phyloP scores from a whole-genome alignment of 129 eudicot genomes.

The Tagetes erecta region DNA sequence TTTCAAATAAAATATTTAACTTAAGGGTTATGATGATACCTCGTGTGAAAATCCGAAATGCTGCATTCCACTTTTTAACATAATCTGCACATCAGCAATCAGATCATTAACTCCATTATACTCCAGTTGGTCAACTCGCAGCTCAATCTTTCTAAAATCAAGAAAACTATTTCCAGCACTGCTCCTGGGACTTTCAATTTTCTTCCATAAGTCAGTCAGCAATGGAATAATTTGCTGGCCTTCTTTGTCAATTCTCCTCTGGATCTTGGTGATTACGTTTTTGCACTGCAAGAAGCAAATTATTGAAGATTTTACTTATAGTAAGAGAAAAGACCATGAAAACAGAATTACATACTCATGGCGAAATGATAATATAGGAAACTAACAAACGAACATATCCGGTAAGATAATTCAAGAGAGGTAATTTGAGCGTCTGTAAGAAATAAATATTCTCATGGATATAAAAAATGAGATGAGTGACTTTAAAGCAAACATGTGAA shows the following conservation, averaged over 20 bases:
- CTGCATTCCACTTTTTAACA: slow-evolving; percentile 76
- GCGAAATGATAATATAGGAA: background rate
- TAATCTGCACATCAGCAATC: slow-evolving; percentile 73
- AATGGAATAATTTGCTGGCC: slow-evolving; percentile 82
- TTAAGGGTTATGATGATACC: slow-evolving; percentile 46
- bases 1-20: background rate
- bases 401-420: background rate
- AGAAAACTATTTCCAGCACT: slow-evolving; percentile 49
- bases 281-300: slow-evolving; percentile 67
- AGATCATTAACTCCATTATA: slow-evolving; percentile 75
- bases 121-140: slow-evolving; percentile 60
- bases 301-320: background rate
- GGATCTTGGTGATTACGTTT: slow-evolving; percentile 71
- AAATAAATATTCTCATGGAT: background rate
- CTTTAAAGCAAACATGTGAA: background rate
- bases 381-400: background rate
- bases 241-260: slow-evolving; percentile 75
- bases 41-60: slow-evolving; percentile 67
- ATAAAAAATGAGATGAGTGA: background rate
- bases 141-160: slow-evolving; percentile 63
- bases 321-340: background rate
- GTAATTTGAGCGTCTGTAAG: background rate
- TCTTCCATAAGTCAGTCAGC: slow-evolving; percentile 85
- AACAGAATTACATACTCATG: background rate
- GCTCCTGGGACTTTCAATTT: slow-evolving; percentile 17